Conservation (phyloP, 129 eudicot genomes). For the carrot (Daucus carota) region DNA sequence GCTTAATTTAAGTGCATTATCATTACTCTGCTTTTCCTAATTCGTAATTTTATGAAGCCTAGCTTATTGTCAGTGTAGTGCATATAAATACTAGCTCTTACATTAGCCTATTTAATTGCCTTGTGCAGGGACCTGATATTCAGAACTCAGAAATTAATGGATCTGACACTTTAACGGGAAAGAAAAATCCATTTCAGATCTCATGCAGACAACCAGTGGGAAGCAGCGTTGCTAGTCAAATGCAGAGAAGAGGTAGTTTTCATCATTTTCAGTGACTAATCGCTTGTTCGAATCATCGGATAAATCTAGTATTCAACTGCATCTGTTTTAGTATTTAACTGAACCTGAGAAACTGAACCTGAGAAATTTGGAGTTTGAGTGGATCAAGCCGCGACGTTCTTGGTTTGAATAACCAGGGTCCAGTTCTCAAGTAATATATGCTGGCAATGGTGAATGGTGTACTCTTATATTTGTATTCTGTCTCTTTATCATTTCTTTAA, state of each 20-base stretch:
- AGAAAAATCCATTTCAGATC: background rate
- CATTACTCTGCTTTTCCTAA: background rate
- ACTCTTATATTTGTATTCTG: background rate
- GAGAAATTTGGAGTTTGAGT: background rate
- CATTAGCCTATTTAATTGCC: background rate
- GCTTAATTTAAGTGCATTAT: background rate
- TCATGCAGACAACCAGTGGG: background rate
- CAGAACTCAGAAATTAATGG: background rate
- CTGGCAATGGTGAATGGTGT: background rate
- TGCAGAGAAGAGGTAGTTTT: slow-evolving; percentile 8
- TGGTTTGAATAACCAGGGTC: background rate
- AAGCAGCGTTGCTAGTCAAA: background rate
- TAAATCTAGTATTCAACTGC: background rate
- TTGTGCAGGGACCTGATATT: background rate
- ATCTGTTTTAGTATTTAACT: background rate
- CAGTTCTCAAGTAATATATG: background rate
- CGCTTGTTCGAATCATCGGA: slow-evolving; percentile 13
- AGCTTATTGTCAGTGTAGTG: background rate
- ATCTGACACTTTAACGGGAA: background rate
- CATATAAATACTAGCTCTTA: background rate
- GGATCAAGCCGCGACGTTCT: slow-evolving; percentile 8
- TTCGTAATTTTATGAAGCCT: background rate
- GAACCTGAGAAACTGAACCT: background rate
- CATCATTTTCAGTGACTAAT: slow-evolving; percentile 25
- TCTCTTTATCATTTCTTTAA: background rate